A percentile compares a stretch with the other conserved stretches of the same genome.
phyloP scores from a whole-genome alignment of 306 rosid genomes.

The Mimosa bimucronata region DNA sequence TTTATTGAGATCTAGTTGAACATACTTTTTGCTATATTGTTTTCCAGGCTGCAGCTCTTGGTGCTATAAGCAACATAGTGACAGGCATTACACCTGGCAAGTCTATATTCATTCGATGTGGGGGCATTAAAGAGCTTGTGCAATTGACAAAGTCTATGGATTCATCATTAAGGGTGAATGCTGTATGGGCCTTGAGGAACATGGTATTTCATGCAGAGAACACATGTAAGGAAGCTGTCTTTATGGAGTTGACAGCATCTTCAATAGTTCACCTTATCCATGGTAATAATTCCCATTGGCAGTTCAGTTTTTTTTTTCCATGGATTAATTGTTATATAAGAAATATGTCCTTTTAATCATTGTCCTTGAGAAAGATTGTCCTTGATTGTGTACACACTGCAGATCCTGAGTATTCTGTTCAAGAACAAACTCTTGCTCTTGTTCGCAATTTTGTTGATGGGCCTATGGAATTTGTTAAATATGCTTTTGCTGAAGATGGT shows the following conservation, averaged over 20 bases:
- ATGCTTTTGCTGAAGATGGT: slow-evolving; percentile 74
- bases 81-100: slow-evolving; percentile 70
- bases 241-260: slow-evolving; percentile 73
- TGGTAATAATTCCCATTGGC: slow-evolving; percentile 56
- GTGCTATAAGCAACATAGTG: slow-evolving; percentile 80
- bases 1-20: slow-evolving; percentile 16
- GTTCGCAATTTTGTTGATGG: slow-evolving; percentile 93
- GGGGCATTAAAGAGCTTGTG: slow-evolving; percentile 83
- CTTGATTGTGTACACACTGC: slow-evolving; percentile 43
- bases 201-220: slow-evolving; percentile 79
- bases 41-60: slow-evolving; percentile 88
- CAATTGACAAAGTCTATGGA: slow-evolving; percentile 90
- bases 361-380: slow-evolving; percentile 1
- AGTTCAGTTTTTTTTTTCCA: slow-evolving; percentile 16
- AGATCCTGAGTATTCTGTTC: slow-evolving; percentile 89
- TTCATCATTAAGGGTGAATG: slow-evolving; percentile 68
- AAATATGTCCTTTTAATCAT: not conserved
- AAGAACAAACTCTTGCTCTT: slow-evolving; percentile 85
- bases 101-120: slow-evolving; percentile 65
- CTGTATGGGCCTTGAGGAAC: slow-evolving; percentile 92
- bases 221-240: slow-evolving; percentile 62
- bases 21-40: slow-evolving; percentile 29
- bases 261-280: slow-evolving; percentile 75
- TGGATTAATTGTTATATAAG: slow-evolving; percentile 13
- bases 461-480: slow-evolving; percentile 63